Evolutionary conservation across 2,329 filamentous ascomycete species (phyloP), one percentile per base, ranked within the genome.

Genomic region (Epichloe coenophiala): DNA sequence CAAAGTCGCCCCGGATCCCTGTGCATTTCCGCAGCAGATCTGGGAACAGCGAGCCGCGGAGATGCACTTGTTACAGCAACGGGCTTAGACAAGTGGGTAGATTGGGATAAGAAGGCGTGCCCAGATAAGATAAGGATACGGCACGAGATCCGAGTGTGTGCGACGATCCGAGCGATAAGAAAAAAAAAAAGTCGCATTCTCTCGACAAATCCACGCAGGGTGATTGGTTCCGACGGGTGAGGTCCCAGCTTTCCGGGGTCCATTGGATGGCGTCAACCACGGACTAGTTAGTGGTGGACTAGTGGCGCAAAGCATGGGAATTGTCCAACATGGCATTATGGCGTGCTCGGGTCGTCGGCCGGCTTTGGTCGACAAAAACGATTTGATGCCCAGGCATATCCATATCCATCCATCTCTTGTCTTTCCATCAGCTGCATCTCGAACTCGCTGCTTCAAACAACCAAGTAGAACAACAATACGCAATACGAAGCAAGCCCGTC

Each of bases 261-360:
- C 36, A 39, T n/a, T 2, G 21, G 46, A 67, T 67, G 63, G 65
- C 65, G 65, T 66, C 64, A 67, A 56, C 57, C 60, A 8, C 23
- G 23, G 6, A 27, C 23, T 27, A 27, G 27, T 3, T 2, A 17
- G 17, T 2, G 17, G 17, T 17, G 17, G 17, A 17, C 17, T 17
- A 17, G 17, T 17, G 17, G 17, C 2, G 27, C 8, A 11, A 17
- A 31, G 27, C 27, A 31, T 31, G 27, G 27, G 27, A 31, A 31
- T 31, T 4, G 27, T 4, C 27, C 17, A 17, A 17, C 17, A 17
- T 17, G 17, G 17, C 17, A 17, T 17, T 7, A 48, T 40, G 21
- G 46, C 21, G 37, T 41, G 46, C 46, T 41, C 46, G 46, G 46
- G 46, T 48, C 37, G 46, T 48, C 46, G 46, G 46, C 11, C n/a